Evolutionary conservation across 2,329 filamentous ascomycete genomes (phyloP).

Genomic region (Phyllosticta citriasiana): DNA sequence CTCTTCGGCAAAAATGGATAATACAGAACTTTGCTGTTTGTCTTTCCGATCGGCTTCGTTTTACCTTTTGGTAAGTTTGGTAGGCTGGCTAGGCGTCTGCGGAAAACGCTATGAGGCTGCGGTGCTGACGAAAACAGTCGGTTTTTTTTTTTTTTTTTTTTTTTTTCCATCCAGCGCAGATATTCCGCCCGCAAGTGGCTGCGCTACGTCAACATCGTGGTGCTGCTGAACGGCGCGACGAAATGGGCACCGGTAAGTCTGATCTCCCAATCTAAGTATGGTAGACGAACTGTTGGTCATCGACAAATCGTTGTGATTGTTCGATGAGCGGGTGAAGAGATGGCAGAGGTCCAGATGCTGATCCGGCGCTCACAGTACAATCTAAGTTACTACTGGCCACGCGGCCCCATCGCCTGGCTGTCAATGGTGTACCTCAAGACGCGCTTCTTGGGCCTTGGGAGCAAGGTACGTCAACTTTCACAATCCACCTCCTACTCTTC

Average conservation of each 20-base stretch:
- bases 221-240: slow-evolving; percentile 9
- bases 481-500: slow-evolving; percentile 53
- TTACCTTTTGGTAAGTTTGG: slow-evolving; percentile 43
- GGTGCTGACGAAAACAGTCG: neutral
- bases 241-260: slow-evolving; percentile 9
- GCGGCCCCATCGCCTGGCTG: slow-evolving; percentile 32
- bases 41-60: slow-evolving; percentile 41
- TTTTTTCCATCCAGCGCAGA: neutral
- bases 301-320: too few species aligned
- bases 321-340: too few species aligned
- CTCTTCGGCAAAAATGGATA: slow-evolving; percentile 58
- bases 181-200: slow-evolving; percentile 52
- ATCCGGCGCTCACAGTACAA: slow-evolving; percentile 29
- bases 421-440: slow-evolving; percentile 49
- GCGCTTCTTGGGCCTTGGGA: slow-evolving; percentile 40
- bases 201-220: slow-evolving; percentile 26
- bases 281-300: slow-evolving; percentile 14
- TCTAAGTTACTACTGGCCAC: slow-evolving; percentile 39
- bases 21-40: slow-evolving; percentile 55
- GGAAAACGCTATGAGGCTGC: too few species aligned
- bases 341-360: neutral
- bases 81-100: too few species aligned
- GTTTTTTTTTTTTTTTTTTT: too few species aligned
- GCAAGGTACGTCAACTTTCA: slow-evolving; percentile 42
- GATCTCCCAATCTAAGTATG: neutral